Evolutionary conservation across 1,284 basidiomycete species (phyloP).

Genomic region (Caloboletus firmus): DNA sequence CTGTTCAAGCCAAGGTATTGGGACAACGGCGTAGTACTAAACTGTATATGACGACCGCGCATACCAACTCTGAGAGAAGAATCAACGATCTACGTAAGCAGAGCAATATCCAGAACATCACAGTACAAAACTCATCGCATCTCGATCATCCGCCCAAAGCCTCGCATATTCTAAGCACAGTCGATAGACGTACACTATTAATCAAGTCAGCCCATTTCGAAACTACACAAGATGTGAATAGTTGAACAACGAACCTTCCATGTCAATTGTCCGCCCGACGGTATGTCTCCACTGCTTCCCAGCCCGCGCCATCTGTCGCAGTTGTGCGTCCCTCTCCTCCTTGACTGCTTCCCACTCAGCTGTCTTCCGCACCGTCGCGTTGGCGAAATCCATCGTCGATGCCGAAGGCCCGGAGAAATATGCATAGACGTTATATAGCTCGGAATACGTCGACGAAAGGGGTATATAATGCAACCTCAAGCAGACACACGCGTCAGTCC

Average conservation of each 20-base stretch:
- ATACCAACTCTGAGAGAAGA: not conserved
- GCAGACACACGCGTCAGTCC: conserved; percentile 2
- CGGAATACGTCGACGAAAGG: conserved; percentile 79
- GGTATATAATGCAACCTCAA: conserved; percentile 91
- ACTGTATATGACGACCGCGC: not conserved
- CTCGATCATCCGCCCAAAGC: conserved; percentile 80
- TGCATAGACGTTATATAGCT: conserved; percentile 89
- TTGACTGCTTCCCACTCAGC: conserved; percentile 37
- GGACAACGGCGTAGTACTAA: not conserved
- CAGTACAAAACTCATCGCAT: conserved; percentile 55
- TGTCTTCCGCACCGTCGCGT: conserved; percentile 30
- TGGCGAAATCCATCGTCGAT: conserved; percentile 57
- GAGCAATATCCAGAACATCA: conserved; percentile 15
- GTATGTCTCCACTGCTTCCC: conserved; percentile 89
- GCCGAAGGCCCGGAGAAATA: conserved; percentile 84
- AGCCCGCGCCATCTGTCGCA: conserved; percentile 80
- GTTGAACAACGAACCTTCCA: conserved; percentile 65
- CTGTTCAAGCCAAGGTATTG: not conserved
- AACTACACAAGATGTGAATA: not conserved
- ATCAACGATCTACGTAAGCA: not conserved
- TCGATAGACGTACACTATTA: conserved; percentile 79
- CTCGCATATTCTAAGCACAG: conserved; percentile 88
- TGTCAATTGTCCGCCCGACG: conserved; percentile 79
- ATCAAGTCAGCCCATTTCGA: conserved; percentile 5
- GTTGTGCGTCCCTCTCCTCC: conserved; percentile 69